phyloP scores from a whole-genome alignment of 2,329 filamentous ascomycete genomes.

The Ceratocystis eucalypticola region DNA sequence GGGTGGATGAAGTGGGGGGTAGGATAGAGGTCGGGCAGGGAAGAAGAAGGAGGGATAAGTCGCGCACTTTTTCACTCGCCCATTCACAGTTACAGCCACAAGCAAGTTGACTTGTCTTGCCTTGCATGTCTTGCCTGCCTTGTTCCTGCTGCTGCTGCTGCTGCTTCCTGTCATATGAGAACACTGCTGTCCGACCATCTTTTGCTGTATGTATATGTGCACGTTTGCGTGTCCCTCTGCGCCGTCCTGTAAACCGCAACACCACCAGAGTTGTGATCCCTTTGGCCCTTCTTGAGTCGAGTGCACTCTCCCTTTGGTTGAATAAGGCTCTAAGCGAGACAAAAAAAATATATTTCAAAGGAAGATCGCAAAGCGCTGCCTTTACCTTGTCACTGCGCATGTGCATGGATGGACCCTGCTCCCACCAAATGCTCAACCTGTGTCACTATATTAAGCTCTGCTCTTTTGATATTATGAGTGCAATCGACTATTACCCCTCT shows the following conservation, averaged over 20 bases:
- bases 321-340: too few species aligned
- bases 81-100: background rate
- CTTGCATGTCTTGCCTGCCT: background rate
- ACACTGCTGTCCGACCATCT: background rate
- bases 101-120: background rate
- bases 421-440: background rate
- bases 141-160: background rate
- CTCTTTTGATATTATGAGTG: background rate
- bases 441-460: background rate
- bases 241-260: too few species aligned
- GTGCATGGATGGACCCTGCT: background rate
- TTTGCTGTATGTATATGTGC: background rate
- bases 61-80: background rate
- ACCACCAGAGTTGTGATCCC: too few species aligned
- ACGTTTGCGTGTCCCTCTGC: too few species aligned
- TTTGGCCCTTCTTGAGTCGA: too few species aligned
- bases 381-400: background rate
- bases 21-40: background rate
- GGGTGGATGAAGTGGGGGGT: background rate
- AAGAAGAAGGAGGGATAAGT: background rate
- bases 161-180: background rate
- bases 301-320: too few species aligned
- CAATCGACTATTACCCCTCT: background rate
- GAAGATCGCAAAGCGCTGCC: too few species aligned
- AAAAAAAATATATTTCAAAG: too few species aligned